Evolutionary conservation across 2,329 filamentous ascomycete genomes (phyloP).

Genomic region (Paracoccidioides brasiliensis): DNA sequence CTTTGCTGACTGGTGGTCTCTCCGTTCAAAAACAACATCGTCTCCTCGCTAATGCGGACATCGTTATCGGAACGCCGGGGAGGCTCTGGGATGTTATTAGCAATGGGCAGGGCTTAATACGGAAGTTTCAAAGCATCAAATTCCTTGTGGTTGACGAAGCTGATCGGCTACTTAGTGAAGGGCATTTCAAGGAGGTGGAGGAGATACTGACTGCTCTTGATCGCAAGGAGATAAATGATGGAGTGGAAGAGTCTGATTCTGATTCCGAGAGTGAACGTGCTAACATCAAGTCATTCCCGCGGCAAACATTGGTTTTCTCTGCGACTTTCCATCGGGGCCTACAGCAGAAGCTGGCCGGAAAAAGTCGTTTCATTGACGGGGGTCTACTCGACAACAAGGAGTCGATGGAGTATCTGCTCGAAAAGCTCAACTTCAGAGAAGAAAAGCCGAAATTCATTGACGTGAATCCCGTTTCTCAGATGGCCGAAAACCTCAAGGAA

Average conservation of each 20-base stretch:
- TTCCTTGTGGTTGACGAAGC: slow-evolving; percentile 92
- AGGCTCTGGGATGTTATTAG: slow-evolving; percentile 89
- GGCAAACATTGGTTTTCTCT: slow-evolving; percentile 92
- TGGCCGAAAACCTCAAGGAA: slow-evolving; percentile 76
- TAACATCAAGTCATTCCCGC: slow-evolving; percentile 22
- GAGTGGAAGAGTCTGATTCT: slow-evolving; percentile 21
- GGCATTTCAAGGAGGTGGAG: slow-evolving; percentile 87
- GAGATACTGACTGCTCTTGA: slow-evolving; percentile 77
- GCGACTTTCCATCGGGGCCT: slow-evolving; percentile 87
- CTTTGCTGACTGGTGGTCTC: slow-evolving; percentile 79
- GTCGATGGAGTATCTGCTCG: slow-evolving; percentile 84
- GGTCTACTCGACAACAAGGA: slow-evolving; percentile 59
- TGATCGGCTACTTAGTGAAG: slow-evolving; percentile 78
- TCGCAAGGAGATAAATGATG: slow-evolving; percentile 39
- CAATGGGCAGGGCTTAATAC: slow-evolving; percentile 54
- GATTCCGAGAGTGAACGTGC: slow-evolving; percentile 33
- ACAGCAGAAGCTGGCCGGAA: slow-evolving; percentile 80
- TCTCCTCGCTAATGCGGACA: slow-evolving; percentile 68
- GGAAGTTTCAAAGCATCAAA: slow-evolving; percentile 56
- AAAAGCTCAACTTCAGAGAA: slow-evolving; percentile 76
- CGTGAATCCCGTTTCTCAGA: slow-evolving; percentile 75
- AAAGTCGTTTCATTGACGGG: slow-evolving; percentile 44
- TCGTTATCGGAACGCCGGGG: slow-evolving; percentile 87
- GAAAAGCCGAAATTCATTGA: slow-evolving; percentile 83
- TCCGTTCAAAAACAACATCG: slow-evolving; percentile 93